These are phyloP conservation scores for Cordia subcordata DNA, from an alignment of 257 asterid genomes.

Conservation along the genomic window DNA sequence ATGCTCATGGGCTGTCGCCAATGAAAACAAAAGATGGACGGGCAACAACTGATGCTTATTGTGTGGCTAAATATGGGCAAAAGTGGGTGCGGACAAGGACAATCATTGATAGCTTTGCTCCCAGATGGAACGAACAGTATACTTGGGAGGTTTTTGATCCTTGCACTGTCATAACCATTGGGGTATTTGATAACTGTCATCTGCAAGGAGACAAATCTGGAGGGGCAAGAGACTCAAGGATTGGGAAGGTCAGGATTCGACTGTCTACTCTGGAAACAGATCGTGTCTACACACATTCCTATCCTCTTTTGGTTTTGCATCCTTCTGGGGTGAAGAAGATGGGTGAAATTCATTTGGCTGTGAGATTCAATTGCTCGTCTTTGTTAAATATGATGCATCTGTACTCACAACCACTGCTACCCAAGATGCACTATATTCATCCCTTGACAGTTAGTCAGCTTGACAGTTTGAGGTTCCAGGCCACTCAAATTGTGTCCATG, in stretches of 20 bases:
- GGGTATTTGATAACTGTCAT: slow-evolving; percentile 67
- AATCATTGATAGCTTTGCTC: slow-evolving; percentile 58
- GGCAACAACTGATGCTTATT: slow-evolving; percentile 64
- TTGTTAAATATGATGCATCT: slow-evolving; percentile 57
- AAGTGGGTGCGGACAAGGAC: slow-evolving; percentile 75
- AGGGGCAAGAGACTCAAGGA: slow-evolving; percentile 43
- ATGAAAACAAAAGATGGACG: slow-evolving; percentile 62
- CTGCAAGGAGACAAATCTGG: slow-evolving; percentile 54
- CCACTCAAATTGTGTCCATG: slow-evolving; percentile 59
- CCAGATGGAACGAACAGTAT: slow-evolving; percentile 77
- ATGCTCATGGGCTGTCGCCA: slow-evolving; percentile 52
- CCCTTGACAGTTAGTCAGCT: slow-evolving; percentile 59
- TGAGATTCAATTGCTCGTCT: slow-evolving; percentile 62
- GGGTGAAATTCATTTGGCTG: slow-evolving; percentile 77
- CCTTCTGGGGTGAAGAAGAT: slow-evolving; percentile 68
- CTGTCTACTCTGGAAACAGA: slow-evolving; percentile 68
- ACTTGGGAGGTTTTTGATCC: slow-evolving; percentile 83
- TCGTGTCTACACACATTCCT: slow-evolving; percentile 59
- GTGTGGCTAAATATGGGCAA: slow-evolving; percentile 67
- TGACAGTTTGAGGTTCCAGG: slow-evolving; percentile 66
- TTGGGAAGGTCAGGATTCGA: slow-evolving; percentile 73
- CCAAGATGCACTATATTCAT: slow-evolving; percentile 70
- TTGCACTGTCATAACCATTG: slow-evolving; percentile 62
- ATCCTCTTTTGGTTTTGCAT: slow-evolving; percentile 65
- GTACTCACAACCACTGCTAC: slow-evolving; percentile 62